Base-by-base conservation (phyloP, 331 rosid species). In the Pyrus hybrid region DNA sequence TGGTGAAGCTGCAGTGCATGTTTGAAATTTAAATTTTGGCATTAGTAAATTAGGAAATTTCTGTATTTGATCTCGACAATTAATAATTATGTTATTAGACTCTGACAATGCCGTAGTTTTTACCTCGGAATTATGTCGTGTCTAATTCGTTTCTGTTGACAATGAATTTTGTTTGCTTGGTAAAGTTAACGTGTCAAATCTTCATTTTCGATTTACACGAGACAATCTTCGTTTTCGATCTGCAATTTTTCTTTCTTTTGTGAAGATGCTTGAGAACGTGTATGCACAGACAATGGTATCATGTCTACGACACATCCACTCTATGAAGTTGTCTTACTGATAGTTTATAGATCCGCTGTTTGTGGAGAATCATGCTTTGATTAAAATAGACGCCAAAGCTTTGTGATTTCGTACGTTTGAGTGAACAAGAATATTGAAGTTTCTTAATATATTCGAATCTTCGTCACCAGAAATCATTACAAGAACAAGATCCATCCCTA, bases 401-500 rank as follows among this genome's bases (percentile, higher is more conserved):
- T 14, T 32, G 54, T 23, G 76, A 71, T 3, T 22, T 33, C 45
- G 13, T 37, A 9, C 45, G 45, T 41, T 30, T 58, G 7, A 14
- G 1, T 58, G 41, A 22, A 57, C 57, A 32, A 2, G 29, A 71
- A 54, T 3, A 7, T 23, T 30, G 47, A 71, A 12, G 23, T 35
- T 17, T 33, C 2, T 32, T 35, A 5, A 22, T 4, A 21, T 3
- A 35, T 71, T 72, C 6, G 1, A 30, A 21, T 13, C 30, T 25
- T 0, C 32, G 4, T 82, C 82, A 73, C 82, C 79, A 77, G 58
- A 82, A 82, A 61, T 82, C 80, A 26, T 60, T 58, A 23, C 77
- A 73, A 26, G 77, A 82, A 78, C 74, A 51, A 53, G 72, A 72
- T n/a, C 82, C 85, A 43, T 82, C 74, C 49, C 53, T 77, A 29